Evolutionary conservation across 1,284 basidiomycete species (phyloP).

Genomic region (Coniophora puteana): DNA sequence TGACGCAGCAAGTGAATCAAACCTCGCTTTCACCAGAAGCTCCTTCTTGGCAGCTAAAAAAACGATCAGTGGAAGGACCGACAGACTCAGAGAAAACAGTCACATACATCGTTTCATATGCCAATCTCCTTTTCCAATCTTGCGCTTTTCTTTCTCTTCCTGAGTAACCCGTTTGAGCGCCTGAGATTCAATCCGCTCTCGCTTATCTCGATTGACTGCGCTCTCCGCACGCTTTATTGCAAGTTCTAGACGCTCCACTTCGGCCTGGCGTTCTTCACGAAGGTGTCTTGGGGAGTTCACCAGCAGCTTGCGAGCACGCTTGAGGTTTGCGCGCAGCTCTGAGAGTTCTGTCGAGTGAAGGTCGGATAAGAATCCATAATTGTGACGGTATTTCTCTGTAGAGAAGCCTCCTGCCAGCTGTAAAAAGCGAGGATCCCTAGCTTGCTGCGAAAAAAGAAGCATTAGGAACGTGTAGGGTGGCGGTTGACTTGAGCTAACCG

Average conservation of each 20-base stretch:
- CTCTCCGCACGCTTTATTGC: constrained; percentile 80
- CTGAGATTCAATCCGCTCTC: constrained; percentile 66
- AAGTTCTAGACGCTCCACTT: constrained; percentile 73
- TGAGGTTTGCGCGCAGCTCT: constrained; percentile 63
- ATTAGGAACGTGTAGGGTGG: neutral
- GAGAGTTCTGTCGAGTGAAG: constrained; percentile 67
- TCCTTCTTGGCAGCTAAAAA: constrained; percentile 72
- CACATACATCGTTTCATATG: constrained; percentile 81
- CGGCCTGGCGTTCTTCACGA: constrained; percentile 62
- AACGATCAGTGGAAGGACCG: constrained; percentile 7
- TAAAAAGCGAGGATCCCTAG: constrained; percentile 90
- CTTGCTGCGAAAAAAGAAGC: constrained; percentile 43
- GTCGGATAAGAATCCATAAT: constrained; percentile 79
- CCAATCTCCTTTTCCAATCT: constrained; percentile 80
- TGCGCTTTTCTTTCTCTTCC: constrained; percentile 72
- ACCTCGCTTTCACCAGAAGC: constrained; percentile 68
- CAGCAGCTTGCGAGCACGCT: constrained; percentile 68
- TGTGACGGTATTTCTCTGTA: constrained; percentile 62
- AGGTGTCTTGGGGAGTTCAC: constrained; percentile 61
- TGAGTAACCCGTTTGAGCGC: constrained; percentile 58
- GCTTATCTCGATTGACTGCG: constrained; percentile 69
- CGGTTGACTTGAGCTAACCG: constrained; percentile 40
- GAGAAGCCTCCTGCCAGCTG: constrained; percentile 73
- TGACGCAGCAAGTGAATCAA: constrained; percentile 68
- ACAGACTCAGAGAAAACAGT: constrained; percentile 1